Evolutionary conservation across 495 filamentous ascomycete species (phyloP), one percentile per base, ranked within the genome.

Genomic region (Pyrenula massariospora): DNA sequence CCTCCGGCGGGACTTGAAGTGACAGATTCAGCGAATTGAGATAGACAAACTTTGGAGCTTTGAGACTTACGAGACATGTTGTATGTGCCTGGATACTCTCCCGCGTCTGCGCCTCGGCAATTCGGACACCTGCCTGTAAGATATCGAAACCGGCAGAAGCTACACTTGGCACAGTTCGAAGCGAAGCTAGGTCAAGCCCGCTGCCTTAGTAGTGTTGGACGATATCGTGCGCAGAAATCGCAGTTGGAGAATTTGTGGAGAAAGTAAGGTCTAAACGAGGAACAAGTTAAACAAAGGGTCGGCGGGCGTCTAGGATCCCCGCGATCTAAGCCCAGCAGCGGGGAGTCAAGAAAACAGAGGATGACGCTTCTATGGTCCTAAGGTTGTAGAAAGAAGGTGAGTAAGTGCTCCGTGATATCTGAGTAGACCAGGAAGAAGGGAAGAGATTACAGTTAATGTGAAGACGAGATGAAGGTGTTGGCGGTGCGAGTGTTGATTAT

Each of bases 1-100:
- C 74, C 57, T 87, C 84, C 53, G 78, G 63, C n/a, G 83, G 78
- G 59, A 91, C 87, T 91, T 55, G 31, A 42, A 42, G 15, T 15
- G 31, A 8, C 15, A 42, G 31, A 42, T 15, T 12, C 24, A n/a
- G 23, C 10, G 10, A 21, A 42, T 42, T 15, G 5, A 42, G 31
- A 15, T 8, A 42, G 31, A 42, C 15, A 42, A 5, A 42, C 15
- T 42, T 42, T n/a, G n/a, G n/a, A n/a, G n/a, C n/a, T 5, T 42
- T 15, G 31, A 42, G 15, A 15, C 31, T 42, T 15, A 42, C 31
- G 15, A 42, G 31, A 42, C 31, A 42, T 42, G 15, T 42, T 42
- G 31, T 8, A 42, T 15, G 31, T 42, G 5, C 31, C 31, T 42
- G 8, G n/a, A n/a, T 15, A 8, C 31, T 42, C 31, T 15, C 15